Percentiles rank a stretch among this genome's conserved stretches.
These are phyloP conservation scores for Spizellomyces punctatus DNA, from an alignment of 192 early-diverging fungal genomes.

Conservation along the genomic window DNA sequence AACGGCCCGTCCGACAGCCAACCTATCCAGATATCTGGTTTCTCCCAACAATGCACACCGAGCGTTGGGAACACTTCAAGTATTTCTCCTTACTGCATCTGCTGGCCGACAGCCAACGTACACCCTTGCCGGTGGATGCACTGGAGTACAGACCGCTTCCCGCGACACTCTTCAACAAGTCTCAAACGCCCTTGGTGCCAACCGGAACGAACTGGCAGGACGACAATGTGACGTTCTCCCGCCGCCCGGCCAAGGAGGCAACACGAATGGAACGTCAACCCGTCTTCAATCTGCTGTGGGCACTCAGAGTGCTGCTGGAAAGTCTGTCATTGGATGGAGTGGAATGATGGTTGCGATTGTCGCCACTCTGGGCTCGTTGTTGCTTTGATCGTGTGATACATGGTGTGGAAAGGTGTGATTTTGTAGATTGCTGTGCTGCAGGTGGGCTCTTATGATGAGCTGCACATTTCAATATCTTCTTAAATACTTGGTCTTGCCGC, in stretches of 20 bases:
- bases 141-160: neutral
- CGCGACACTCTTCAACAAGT: neutral
- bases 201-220: neutral
- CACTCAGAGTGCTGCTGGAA: too few species aligned
- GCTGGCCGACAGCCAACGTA: neutral
- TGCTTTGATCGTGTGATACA: too few species aligned
- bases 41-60: neutral
- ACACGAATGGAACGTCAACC: neutral
- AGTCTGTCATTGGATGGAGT: too few species aligned
- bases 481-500: too few species aligned
- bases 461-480: too few species aligned
- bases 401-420: too few species aligned
- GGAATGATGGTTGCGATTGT: too few species aligned
- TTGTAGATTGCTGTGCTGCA: too few species aligned
- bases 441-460: too few species aligned
- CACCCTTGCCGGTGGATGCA: neutral
- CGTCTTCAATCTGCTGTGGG: too few species aligned
- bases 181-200: neutral
- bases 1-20: too few species aligned
- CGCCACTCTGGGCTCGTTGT: too few species aligned
- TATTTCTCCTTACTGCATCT: neutral
- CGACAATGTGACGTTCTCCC: neutral
- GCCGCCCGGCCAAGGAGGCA: neutral
- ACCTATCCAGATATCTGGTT: neutral
- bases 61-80: neutral